Evolutionary conservation across 78 protist species (phyloP).

Genomic region (Dictyostelium brefeldianum): DNA sequence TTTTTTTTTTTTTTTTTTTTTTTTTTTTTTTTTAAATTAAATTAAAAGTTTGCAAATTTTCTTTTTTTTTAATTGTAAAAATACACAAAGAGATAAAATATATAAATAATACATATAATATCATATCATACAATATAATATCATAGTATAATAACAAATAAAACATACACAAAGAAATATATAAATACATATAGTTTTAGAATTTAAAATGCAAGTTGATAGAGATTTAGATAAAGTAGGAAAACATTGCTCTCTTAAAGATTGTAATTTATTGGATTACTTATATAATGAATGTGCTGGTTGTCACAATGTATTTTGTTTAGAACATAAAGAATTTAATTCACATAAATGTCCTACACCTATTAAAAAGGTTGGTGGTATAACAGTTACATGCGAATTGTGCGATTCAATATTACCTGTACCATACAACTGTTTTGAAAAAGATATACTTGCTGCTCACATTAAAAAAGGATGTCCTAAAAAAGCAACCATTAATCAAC

Average conservation of each 20-base stretch:
- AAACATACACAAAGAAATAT: too few species aligned
- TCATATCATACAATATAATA: too few species aligned
- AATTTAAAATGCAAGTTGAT: slow-evolving; percentile 8
- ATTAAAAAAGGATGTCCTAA: slow-evolving; percentile 1
- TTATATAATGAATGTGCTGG: slow-evolving; percentile 16
- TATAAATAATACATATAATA: too few species aligned
- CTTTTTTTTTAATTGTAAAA: too few species aligned
- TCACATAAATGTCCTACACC: slow-evolving; percentile 41
- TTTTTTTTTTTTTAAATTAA: too few species aligned
- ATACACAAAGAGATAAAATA: too few species aligned
- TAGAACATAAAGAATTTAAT: slow-evolving; percentile 11
- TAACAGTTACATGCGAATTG: slow-evolving; percentile 16
- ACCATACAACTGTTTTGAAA: neutral
- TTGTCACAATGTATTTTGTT: slow-evolving; percentile 10
- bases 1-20: too few species aligned
- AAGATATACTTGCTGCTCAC: neutral
- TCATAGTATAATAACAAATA: too few species aligned
- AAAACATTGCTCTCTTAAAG: neutral
- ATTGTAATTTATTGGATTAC: slow-evolving; percentile 28
- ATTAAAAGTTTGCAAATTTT: too few species aligned
- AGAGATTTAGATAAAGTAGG: slow-evolving; percentile 56
- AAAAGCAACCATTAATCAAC: neutral
- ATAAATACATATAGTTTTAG: too few species aligned
- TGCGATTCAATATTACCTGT: slow-evolving; percentile 35
- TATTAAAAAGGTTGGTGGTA: slow-evolving; percentile 2